Evolutionary conservation across 768 basidiomycete species (phyloP), one percentile per base, ranked within the genome.

Genomic region (Suillus subaureus): DNA sequence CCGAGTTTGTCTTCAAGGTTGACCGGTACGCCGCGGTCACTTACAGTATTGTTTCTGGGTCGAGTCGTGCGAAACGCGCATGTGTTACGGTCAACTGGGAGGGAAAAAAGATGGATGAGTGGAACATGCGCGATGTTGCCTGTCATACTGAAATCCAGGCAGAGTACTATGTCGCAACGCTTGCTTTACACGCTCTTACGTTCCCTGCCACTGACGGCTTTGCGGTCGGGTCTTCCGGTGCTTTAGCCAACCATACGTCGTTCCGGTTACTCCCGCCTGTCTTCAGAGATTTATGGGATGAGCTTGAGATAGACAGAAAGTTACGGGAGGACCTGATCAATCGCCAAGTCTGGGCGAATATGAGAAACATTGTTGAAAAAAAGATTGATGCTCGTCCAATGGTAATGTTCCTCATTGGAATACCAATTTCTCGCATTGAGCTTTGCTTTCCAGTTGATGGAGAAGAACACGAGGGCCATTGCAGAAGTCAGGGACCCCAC

Each of bases 251-350:
- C 52, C 81, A 80, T 55, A 89, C 92, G 1, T 92, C 89, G 69
- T 92, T 93, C 76, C 83, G 93, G 69, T 75, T 88, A 11, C 81
- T 99, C n/a, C 94, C 97, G 11, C 82, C 89, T 3, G 84, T 86
- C 21, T 97, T 90, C 77, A 85, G 95, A 67, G 92, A 95, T 75
- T 80, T 99, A 21, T 99, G 97, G 97, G 91, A 93, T 63, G 93
- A 96, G 74, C 79, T 98, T 18, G 95, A 96, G 71, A 74, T 69
- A 4, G 78, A 80, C 33, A 83, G 92, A 70, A 92, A 89, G 70
- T 66, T 71, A 7, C 80, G 79, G 39, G 88, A 91, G 63, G 89
- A 94, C 66, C 74, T 72, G 23, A 82, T 79, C 23, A 96, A 96
- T 72, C 81, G 92, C 37, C 77, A 75, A 9, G 77, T 88, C 13